Evolutionary conservation across 2,329 filamentous ascomycete genomes (phyloP).

Genomic region (Nothophoma quercina): DNA sequence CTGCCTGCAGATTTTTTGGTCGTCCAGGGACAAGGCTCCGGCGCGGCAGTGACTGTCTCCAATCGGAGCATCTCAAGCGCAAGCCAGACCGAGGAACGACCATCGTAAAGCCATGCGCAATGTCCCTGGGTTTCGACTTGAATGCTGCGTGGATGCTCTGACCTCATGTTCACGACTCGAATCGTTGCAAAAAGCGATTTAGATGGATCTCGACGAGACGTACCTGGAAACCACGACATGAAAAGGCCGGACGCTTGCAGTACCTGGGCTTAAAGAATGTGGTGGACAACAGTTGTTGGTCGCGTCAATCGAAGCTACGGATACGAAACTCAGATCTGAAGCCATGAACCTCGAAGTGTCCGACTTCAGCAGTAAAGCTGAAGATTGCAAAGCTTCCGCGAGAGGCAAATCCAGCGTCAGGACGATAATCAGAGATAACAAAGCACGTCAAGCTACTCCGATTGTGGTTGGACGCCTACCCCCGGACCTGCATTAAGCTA

Average conservation of each 20-base stretch:
- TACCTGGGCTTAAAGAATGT: too few species aligned
- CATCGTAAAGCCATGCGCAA: not conserved
- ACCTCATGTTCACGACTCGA: not conserved
- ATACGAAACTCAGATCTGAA: not conserved
- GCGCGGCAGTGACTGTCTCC: not conserved
- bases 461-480: not conserved
- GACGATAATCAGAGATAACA: not conserved
- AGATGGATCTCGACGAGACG: not conserved
- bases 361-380: not conserved
- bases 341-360: not conserved
- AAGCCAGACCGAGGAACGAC: not conserved
- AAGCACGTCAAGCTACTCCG: not conserved
- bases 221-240: too few species aligned
- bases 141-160: not conserved
- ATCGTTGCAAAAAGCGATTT: not conserved
- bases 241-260: too few species aligned
- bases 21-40: not conserved
- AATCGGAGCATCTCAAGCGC: not conserved
- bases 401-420: not conserved
- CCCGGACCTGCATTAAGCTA: conserved; percentile 4
- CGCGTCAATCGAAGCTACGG: not conserved
- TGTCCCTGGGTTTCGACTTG: not conserved
- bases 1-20: not conserved
- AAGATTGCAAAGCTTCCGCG: not conserved
- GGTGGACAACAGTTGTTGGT: not conserved